Evolutionary conservation across 306 rosid genomes (phyloP), one percentile per base, ranked within the genome.

Genomic region (Mimosa pudica): DNA sequence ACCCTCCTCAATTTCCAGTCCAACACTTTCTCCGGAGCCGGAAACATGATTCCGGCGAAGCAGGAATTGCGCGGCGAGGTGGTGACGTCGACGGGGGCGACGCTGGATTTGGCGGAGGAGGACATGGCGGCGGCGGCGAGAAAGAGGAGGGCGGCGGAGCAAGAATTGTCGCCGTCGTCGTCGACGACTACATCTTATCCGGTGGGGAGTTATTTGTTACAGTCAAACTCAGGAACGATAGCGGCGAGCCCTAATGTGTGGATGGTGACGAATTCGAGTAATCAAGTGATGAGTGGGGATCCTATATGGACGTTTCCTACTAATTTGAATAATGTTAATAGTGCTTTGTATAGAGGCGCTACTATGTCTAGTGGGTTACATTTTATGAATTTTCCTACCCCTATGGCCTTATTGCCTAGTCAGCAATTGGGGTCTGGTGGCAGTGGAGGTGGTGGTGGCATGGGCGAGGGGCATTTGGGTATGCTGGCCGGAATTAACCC

Each of bases 231-330:
- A 0, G 91, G 94, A 0, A 70, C 90, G 2, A 84, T 86, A 17
- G 87, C 89, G 48, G 85, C 90, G 0, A 88, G 87, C 48, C 93
- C 86, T 47, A 88, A 88, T 46, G 84, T 92, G 66, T 92, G 97
- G 97, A 92, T 90, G 97, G 24, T 92, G 44, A 77, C 97, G 0
- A 90, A 90, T 78, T 79, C 92, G 0, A 87, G 80, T 77, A 89
- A 79, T 73, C 97, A 87, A 62, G 90, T 90, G 1, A 91, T 92
- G 97, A 89, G 94, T 12, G 98, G 93, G 45, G 98, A 95, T 73
- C 97, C 97, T 0, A 82, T 95, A 24, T 95, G 98, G 98, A 90
- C 97, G 0, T 95, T 92, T 62, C 98, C 98, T 24, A 24, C 30
- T 24, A 24, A 3, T 85, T 89, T 90, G 17, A 87, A 82, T 13